Conservation (phyloP, 225 moss, liverwort and hornwort species). For the Climacium dendroides region DNA sequence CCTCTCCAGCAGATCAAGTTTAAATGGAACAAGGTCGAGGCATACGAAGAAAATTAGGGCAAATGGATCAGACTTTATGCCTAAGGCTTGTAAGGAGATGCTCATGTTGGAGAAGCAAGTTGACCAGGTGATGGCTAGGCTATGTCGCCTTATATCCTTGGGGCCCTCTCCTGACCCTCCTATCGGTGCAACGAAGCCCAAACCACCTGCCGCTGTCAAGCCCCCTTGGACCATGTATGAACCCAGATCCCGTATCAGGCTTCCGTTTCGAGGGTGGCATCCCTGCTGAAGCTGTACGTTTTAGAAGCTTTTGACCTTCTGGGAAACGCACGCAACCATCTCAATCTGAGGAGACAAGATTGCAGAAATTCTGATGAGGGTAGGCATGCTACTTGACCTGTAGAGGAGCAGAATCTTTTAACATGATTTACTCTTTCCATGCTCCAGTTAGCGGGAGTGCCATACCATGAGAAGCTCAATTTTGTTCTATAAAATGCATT, state of each 20-base stretch:
- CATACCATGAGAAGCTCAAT: neutral
- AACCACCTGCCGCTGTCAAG: neutral
- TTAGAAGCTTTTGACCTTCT: neutral
- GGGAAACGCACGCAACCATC: neutral
- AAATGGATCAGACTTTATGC: neutral
- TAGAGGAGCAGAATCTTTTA: neutral
- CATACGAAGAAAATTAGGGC: neutral
- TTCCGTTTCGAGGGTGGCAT: neutral
- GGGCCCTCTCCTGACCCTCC: neutral
- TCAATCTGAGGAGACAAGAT: neutral
- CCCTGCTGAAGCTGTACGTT: neutral
- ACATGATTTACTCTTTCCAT: neutral
- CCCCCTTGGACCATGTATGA: constrained; percentile 11
- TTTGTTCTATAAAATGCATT: neutral
- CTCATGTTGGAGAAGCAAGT: constrained; percentile 20
- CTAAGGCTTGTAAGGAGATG: constrained; percentile 7
- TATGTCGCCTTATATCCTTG: neutral
- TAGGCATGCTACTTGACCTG: neutral
- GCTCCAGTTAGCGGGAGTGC: neutral
- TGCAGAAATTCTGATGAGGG: neutral
- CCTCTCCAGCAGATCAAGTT: neutral
- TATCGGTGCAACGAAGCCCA: neutral
- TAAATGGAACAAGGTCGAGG: neutral
- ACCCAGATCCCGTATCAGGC: neutral
- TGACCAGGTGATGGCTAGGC: constrained; percentile 7